A percentile compares a stretch with the other conserved stretches of the same genome.
Evolutionary conservation across 768 basidiomycete genomes (phyloP).

Genomic region (Tephrocybe sp.): DNA sequence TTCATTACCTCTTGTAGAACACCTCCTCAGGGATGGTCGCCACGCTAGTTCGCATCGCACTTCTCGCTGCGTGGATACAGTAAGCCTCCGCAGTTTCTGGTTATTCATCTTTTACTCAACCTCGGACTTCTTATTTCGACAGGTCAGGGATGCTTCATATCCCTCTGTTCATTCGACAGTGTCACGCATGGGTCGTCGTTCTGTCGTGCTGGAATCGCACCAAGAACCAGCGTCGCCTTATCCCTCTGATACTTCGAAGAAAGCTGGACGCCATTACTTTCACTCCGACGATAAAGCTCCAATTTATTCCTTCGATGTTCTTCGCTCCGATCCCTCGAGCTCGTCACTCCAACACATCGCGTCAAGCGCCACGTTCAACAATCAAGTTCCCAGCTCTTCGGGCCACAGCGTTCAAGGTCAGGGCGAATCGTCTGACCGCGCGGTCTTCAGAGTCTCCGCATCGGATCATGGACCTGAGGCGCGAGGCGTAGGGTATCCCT

Average conservation of each 20-base stretch:
- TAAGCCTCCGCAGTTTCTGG: too few species aligned
- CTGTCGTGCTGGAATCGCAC: too few species aligned
- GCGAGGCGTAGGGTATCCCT: conserved; percentile 13
- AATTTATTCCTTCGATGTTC: conserved; percentile 42
- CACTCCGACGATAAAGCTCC: conserved; percentile 6
- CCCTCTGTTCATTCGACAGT: too few species aligned
- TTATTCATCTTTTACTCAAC: too few species aligned
- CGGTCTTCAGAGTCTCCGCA: conserved; percentile 38
- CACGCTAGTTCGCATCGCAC: conserved; percentile 8
- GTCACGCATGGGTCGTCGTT: too few species aligned
- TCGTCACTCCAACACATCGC: conserved; percentile 44
- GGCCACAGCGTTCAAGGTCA: conserved; percentile 13
- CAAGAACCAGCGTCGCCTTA: too few species aligned
- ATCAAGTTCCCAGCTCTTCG: conserved; percentile 21
- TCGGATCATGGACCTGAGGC: not conserved
- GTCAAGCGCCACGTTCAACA: conserved; percentile 39
- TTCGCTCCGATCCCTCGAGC: conserved; percentile 40
- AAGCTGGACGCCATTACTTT: too few species aligned
- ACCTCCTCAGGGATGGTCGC: conserved; percentile 12
- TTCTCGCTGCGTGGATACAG: not conserved
- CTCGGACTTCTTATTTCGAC: too few species aligned
- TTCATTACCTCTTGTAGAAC: conserved; percentile 9
- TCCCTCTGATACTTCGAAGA: too few species aligned
- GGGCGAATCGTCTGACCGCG: conserved; percentile 30
- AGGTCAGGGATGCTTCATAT: too few species aligned